Evolutionary conservation across 2,329 filamentous ascomycete species (phyloP), one percentile per base, ranked within the genome.

Genomic region (Chrysoporthe deuterocubensis): DNA sequence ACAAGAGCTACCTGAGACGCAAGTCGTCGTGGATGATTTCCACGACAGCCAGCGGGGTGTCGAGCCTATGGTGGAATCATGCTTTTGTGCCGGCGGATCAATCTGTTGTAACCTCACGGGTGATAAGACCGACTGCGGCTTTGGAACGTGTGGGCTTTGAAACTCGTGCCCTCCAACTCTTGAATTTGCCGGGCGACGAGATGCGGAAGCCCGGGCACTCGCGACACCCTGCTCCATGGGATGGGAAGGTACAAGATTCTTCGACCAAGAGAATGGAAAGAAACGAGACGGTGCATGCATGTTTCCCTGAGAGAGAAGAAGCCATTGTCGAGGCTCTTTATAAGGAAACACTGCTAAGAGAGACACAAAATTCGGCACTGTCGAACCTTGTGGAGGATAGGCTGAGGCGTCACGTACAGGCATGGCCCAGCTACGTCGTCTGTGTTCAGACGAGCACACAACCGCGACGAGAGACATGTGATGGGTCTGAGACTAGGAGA

Each of bases 131-230:
- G 60, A 69, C 54, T 68, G 68, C 32, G 63, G 60, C 34, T 65
- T 62, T 48, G 69, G 70, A 4, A 40, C 66, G 4, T 78, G 76
- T 56, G 73, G 76, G 4, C 69, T 77, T 37, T 76, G 71, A 71
- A 40, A 16, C 21, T 1, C 21, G 40, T 42, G 43, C 2, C 18
- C 11, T 37, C 26, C 40, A 18, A n/a, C 52, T 18, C 21, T 44
- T 40, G 18, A 61, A 34, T 26, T 21, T 40, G 7, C 6, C 2
- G 3, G 57, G n/a, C 16, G n/a, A 44, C 34, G 37, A 13, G 18
- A 48, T 48, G 18, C 5, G 46, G 18, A 56, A 7, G 16, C 56
- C 34, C 32, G 4, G 16, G 21, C 8, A 58, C 37, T 18, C 11
- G 14, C 34, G 34, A 42, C 5, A n/a, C 26, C 6, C 48, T 1